Base-by-base conservation (phyloP, 495 filamentous ascomycete species). In the Aspergillus leporis region DNA sequence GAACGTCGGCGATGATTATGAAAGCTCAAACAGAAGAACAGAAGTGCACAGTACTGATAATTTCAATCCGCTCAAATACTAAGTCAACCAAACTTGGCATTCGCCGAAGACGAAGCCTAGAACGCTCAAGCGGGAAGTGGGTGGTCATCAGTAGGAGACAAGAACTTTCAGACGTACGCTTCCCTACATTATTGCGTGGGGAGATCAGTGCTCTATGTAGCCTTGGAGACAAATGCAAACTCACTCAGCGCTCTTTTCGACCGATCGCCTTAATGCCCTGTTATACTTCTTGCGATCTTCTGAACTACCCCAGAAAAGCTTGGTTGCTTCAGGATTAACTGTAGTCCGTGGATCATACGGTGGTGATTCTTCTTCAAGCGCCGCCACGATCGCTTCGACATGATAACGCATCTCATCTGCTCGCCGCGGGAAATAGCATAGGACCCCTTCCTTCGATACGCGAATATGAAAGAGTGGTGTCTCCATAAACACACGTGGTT, bases 301-400 rank as follows among this genome's bases (percentile, higher is more conserved):
- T 5, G 83, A 70, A 0, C 81, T 79, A 4, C 92, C 93, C 94
- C 94, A 98, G 68, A 87, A 96, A 21, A 98, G 74, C 69, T 85
- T 90, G 18, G 89, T 85, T 8, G 93, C 94, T 63, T 96, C 93
- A 3, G 84, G 87, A 62, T 97, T 88, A 28, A 98, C 93, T 0
- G 90, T 81, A 10, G 90, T 95, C 54, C 94, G 80, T 1, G 94
- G 94, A 68, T 98, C 95, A 66, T 93, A 98, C 0, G 90, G 86
- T 1, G 93, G 92, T 0, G 80, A 77, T 43, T 94, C 91, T 41
- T 97, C 92, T 69, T 97, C 93, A 41, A 98, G 75, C 0, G 90
- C 82, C 19, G 83, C 83, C 58, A 97, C 84, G 56, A 98, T 89
- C 2, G 90, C 90, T 40, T 94, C 89, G 55, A 98, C 85, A 61